Evolutionary conservation across 257 asterid genomes (phyloP), one percentile per base, ranked within the genome.

Genomic region (Echium plantagineum): DNA sequence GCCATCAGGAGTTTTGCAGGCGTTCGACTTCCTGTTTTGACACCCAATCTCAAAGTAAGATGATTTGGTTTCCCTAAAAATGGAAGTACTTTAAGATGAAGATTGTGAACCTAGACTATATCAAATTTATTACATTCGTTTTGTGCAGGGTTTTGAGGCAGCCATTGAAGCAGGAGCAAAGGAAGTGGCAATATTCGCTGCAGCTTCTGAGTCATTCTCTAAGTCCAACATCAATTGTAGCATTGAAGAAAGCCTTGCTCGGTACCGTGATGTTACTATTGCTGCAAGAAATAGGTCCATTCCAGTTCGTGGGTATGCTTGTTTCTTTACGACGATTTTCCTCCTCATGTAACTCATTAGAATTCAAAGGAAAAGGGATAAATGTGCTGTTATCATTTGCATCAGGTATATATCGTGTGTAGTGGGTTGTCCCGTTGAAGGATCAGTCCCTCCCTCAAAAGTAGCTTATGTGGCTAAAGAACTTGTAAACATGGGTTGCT

Each of bases 401-500:
- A 60, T 63, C 82, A 87, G 94, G 69, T 91, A 91, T 70, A 71
- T 88, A 75, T 91, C 96, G 53, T 88, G 95, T 64, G 95, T 91
- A 57, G 94, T 84, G 72, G 98, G 98, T 63, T 91, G 98, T 77
- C 98, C 96, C 19, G 81, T 83, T 66, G 98, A 91, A 82, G 97
- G 98, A 68, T 81, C 79, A 55, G 86, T 88, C 60, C 75, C 82
- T 72, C 95, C 98, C 51, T 72, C 88, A 55, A 77, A 80, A 74
- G 95, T 88, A 16, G 98, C 88, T 57, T 74, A 81, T 63, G 98
- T 88, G 66, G 97, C 95, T 20, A 81, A 81, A 81, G 86, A 85
- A 65, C 94, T 91, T 70, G 55, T 73, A 55, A 70, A 78, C 57
- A 85, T 91, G 96, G 98, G 98, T 21, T 91, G 96, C 76, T 69